A percentile compares a stretch with the other conserved stretches of the same genome.
phyloP scores from a whole-genome alignment of 179 eudicot species.

The Kewa caespitosa region DNA sequence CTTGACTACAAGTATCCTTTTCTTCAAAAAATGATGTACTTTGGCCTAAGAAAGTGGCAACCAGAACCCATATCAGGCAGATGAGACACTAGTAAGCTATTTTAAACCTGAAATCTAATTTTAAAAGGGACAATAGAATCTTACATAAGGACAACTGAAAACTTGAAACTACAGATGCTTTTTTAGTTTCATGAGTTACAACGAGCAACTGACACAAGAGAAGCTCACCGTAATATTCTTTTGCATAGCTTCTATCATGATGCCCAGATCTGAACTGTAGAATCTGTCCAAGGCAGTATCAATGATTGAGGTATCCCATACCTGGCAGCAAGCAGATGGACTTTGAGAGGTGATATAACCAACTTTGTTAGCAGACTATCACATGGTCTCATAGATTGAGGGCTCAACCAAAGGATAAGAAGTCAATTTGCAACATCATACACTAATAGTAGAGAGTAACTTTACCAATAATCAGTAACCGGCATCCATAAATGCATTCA shows the following conservation, averaged over 20 bases:
- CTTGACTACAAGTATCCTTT: too few species aligned
- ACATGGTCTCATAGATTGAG: not conserved
- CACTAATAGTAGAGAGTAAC: not conserved
- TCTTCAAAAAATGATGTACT: too few species aligned
- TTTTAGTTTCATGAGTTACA: not conserved
- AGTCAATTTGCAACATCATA: not conserved
- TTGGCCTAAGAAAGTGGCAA: too few species aligned
- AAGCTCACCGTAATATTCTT: conserved; percentile 70
- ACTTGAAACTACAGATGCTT: not conserved
- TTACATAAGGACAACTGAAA: not conserved
- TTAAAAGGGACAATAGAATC: not conserved
- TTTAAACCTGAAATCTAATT: too few species aligned
- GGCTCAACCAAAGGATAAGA: not conserved
- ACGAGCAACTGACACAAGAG: not conserved
- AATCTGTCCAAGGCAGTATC: conserved; percentile 84
- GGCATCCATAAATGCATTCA: not conserved
- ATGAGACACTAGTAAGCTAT: not conserved
- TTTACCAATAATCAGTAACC: not conserved
- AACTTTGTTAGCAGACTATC: not conserved
- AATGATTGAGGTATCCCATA: conserved; percentile 89
- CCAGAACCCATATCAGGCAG: not conserved
- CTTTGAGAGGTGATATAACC: not conserved
- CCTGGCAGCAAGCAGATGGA: conserved; percentile 39
- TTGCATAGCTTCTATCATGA: conserved; percentile 72
- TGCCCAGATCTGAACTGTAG: conserved; percentile 53